Conservation (phyloP, 1,139 yeast species). For the Saccharomyces hybrid region DNA sequence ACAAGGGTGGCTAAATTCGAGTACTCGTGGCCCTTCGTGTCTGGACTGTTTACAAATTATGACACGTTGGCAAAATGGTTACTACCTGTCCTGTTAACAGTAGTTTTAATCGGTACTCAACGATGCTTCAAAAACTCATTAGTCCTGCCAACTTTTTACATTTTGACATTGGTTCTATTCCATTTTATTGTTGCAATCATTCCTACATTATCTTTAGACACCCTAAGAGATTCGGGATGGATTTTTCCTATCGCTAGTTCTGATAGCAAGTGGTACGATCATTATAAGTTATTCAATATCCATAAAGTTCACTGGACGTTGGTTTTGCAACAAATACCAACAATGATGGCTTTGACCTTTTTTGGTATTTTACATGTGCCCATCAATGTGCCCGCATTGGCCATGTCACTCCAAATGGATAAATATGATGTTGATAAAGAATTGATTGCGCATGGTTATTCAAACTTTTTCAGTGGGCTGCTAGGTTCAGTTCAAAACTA, state of each 20-base stretch:
- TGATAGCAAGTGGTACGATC: slow-evolving; percentile 80
- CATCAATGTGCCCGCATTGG: slow-evolving; percentile 92
- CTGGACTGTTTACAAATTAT: slow-evolving; percentile 39
- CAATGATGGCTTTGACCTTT: slow-evolving; percentile 91
- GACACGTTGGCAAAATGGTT: slow-evolving; percentile 57
- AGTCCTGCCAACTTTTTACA: slow-evolving; percentile 74
- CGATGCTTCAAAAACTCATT: slow-evolving; percentile 61
- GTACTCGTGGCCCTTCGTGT: slow-evolving; percentile 52
- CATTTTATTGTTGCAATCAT: slow-evolving; percentile 58
- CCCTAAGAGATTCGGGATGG: slow-evolving; percentile 74
- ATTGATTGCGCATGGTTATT: slow-evolving; percentile 87
- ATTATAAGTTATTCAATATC: slow-evolving; percentile 68
- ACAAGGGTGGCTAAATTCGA: slow-evolving; percentile 69
- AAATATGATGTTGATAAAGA: slow-evolving; percentile 83
- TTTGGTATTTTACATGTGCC: slow-evolving; percentile 96
- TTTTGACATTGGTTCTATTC: slow-evolving; percentile 57
- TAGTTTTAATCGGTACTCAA: slow-evolving; percentile 54
- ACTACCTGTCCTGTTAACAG: slow-evolving; percentile 59
- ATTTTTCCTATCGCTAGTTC: slow-evolving; percentile 53
- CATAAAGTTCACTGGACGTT: slow-evolving; percentile 64
- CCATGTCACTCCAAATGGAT: slow-evolving; percentile 81
- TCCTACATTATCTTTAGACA: slow-evolving; percentile 56
- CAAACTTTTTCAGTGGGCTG: slow-evolving; percentile 80
- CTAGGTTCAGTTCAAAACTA: slow-evolving; percentile 88
- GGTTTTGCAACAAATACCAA: slow-evolving; percentile 65